Conservation (phyloP, 805 yeast genomes). For the Pichia insulana region DNA sequence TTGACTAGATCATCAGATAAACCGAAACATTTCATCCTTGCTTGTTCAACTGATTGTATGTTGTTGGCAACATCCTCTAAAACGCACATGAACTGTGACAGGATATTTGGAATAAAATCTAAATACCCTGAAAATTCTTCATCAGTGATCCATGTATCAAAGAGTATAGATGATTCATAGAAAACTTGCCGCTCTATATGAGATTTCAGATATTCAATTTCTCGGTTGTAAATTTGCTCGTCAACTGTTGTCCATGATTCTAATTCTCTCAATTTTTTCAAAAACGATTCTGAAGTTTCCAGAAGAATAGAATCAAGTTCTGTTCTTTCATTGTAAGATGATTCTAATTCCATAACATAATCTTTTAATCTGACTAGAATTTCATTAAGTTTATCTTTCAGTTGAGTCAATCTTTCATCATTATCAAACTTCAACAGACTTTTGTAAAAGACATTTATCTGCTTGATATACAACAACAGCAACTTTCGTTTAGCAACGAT, state of each 20-base stretch:
- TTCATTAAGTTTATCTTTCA: conserved; percentile 9
- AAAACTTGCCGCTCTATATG: conserved; percentile 45
- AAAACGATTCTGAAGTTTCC: conserved; percentile 37
- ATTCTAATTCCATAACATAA: conserved; percentile 47
- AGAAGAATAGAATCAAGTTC: conserved; percentile 41
- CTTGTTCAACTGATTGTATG: conserved; percentile 4
- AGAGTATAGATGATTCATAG: conserved; percentile 44
- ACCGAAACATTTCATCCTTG: conserved; percentile 4
- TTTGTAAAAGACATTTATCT: conserved; percentile 27
- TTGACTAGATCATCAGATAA: conserved; percentile 4
- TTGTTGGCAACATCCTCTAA: conserved; percentile 4
- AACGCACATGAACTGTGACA: conserved; percentile 6
- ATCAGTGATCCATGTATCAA: conserved; percentile 34
- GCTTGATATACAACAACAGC: conserved; percentile 17
- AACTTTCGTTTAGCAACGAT: conserved; percentile 38
- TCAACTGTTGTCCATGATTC: conserved; percentile 49
- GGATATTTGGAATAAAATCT: neutral
- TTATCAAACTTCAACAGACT: conserved; percentile 23
- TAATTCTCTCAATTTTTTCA: conserved; percentile 40
- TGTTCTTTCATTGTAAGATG: conserved; percentile 36
- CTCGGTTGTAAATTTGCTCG: conserved; percentile 32
- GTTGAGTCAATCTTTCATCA: conserved; percentile 11
- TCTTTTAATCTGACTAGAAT: conserved; percentile 28
- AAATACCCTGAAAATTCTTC: neutral
- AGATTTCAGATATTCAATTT: conserved; percentile 36